phyloP scores from a whole-genome alignment of 768 basidiomycete genomes.

The Rhizopogon sp. region DNA sequence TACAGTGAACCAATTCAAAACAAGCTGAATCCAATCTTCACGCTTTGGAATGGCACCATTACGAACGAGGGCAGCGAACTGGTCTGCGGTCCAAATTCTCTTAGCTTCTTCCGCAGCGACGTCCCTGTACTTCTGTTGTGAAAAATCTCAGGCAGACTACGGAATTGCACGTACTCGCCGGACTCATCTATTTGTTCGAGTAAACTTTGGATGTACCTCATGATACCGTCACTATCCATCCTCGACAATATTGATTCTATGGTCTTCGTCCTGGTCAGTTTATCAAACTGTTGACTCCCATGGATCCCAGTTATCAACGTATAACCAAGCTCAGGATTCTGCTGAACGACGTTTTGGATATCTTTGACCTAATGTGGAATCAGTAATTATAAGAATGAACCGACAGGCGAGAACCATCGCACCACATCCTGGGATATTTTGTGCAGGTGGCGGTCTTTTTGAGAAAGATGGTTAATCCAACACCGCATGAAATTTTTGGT shows the following conservation, averaged over 20 bases:
- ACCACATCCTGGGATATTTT: constrained; percentile 85
- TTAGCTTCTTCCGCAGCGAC: constrained; percentile 48
- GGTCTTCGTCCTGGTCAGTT: constrained; percentile 87
- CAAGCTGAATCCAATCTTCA: constrained; percentile 68
- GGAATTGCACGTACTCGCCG: constrained; percentile 33
- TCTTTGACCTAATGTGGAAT: constrained; percentile 53
- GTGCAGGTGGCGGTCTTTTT: constrained; percentile 83
- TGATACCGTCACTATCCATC: constrained; percentile 71
- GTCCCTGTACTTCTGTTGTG: constrained; percentile 26
- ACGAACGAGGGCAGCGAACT: constrained; percentile 71
- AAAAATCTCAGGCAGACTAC: neutral
- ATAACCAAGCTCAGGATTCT: constrained; percentile 77
- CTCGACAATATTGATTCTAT: constrained; percentile 77
- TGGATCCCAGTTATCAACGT: constrained; percentile 80
- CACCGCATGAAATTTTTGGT: constrained; percentile 94
- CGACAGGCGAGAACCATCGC: constrained; percentile 16
- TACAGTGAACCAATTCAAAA: constrained; percentile 79
- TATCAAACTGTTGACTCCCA: constrained; percentile 87
- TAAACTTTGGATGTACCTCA: constrained; percentile 70
- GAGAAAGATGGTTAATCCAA: constrained; percentile 94
- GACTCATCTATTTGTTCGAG: constrained; percentile 52
- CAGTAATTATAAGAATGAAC: neutral
- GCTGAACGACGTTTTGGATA: constrained; percentile 69
- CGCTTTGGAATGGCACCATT: constrained; percentile 76
- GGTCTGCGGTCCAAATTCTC: constrained; percentile 82